Conservation (phyloP, 1,284 basidiomycete genomes). For the Cryptococcus hybrid region DNA sequence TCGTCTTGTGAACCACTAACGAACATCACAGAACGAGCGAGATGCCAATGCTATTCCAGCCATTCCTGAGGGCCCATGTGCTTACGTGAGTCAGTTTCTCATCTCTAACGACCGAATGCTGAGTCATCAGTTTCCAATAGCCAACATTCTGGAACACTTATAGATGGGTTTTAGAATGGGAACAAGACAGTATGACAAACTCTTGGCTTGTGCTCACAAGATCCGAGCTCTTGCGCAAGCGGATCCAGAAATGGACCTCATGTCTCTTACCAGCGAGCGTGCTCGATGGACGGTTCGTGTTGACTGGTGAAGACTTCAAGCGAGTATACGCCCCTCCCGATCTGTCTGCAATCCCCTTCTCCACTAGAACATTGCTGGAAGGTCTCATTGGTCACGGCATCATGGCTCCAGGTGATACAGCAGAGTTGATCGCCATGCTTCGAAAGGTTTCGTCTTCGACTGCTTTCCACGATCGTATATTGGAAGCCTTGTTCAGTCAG, state of each 20-base stretch:
- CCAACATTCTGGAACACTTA: conserved; percentile 43
- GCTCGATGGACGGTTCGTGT: conserved; percentile 1
- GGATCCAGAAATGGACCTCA: conserved; percentile 33
- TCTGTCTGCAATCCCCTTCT: conserved; percentile 28
- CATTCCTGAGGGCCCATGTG: conserved; percentile 34
- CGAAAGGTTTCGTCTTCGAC: conserved; percentile 13
- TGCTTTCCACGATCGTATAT: conserved; percentile 33
- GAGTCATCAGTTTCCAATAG: conserved; percentile 11
- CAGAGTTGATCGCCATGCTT: conserved; percentile 20
- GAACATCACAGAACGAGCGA: conserved; percentile 24
- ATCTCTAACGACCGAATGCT: not conserved
- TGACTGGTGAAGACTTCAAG: conserved; percentile 6
- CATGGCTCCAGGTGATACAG: conserved; percentile 31
- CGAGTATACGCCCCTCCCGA: conserved; percentile 25
- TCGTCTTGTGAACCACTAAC: not conserved
- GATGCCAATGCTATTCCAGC: conserved; percentile 31
- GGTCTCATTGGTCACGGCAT: conserved; percentile 46
- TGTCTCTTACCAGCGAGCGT: conserved; percentile 16
- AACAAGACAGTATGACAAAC: conserved; percentile 4
- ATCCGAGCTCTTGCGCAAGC: conserved; percentile 24
- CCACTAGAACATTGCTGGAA: conserved; percentile 40
- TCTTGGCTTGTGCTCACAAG: conserved; percentile 20
- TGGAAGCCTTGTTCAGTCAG: conserved; percentile 43
- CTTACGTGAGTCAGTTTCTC: conserved; percentile 22
- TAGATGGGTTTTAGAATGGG: conserved; percentile 29